These are phyloP conservation scores for Dactylellina haptotyla DNA, from an alignment of 2,329 filamentous ascomycete species.

Conservation along the genomic window DNA sequence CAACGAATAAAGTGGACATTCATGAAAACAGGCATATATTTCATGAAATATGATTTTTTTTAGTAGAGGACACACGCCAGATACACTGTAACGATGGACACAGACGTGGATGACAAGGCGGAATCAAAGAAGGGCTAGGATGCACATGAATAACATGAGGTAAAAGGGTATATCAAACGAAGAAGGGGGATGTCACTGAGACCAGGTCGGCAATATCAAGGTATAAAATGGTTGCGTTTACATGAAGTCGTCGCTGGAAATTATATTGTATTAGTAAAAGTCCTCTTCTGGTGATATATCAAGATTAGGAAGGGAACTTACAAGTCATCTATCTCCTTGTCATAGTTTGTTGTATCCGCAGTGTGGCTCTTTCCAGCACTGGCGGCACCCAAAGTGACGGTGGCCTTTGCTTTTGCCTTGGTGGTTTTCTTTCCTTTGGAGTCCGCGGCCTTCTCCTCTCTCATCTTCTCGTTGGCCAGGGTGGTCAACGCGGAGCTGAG, in stretches of 20 bases:
- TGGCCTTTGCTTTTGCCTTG: slow-evolving; percentile 93
- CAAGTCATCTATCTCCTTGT: slow-evolving; percentile 80
- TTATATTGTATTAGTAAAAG: not conserved
- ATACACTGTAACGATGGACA: slow-evolving; percentile 16
- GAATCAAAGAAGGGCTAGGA: not conserved
- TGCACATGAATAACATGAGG: not conserved
- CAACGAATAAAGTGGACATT: not conserved
- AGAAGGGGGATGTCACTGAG: too few relatives aligned
- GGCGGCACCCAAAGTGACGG: slow-evolving; percentile 73
- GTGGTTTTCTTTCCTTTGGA: slow-evolving; percentile 97
- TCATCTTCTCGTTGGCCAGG: slow-evolving; percentile 96
- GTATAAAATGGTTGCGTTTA: slow-evolving; percentile 17
- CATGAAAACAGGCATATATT: not conserved
- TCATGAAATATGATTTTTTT: not conserved
- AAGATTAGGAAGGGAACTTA: slow-evolving; percentile 70
- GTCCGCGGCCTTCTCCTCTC: slow-evolving; percentile 93
- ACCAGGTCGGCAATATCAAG: too few relatives aligned
- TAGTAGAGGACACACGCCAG: not conserved
- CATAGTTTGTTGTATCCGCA: slow-evolving; percentile 80
- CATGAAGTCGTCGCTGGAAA: slow-evolving; percentile 44
- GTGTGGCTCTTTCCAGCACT: slow-evolving; percentile 64
- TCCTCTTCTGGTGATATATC: too few relatives aligned
- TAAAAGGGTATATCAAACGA: not conserved
- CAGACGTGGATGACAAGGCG: not conserved
- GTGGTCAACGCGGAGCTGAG: slow-evolving; percentile 86